phyloP scores from a whole-genome alignment of 2,329 filamentous ascomycete genomes.

The Fusarium buharicum region DNA sequence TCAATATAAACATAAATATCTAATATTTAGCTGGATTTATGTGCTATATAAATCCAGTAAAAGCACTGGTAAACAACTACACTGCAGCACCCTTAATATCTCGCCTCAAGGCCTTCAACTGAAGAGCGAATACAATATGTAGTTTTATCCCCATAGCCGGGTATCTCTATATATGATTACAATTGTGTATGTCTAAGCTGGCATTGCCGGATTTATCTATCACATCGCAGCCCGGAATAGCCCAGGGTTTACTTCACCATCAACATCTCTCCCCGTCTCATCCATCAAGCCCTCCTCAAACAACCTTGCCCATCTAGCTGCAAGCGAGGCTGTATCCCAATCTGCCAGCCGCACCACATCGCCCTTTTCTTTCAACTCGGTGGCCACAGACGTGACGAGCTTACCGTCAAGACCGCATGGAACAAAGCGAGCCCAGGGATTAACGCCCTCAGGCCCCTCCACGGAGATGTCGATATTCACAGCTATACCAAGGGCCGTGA shows the following conservation, averaged over 20 bases:
- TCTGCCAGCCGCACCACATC: conserved; percentile 19
- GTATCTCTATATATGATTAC: conserved; percentile 1
- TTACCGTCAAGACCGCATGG: conserved; percentile 88
- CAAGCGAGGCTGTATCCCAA: conserved; percentile 47
- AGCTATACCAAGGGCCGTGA: conserved; percentile 86
- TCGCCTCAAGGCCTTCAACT: background rate
- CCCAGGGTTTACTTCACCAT: conserved; percentile 25
- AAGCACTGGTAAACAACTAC: too few species aligned
- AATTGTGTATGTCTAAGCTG: background rate
- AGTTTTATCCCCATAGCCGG: background rate
- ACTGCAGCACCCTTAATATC: background rate
- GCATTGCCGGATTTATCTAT: background rate
- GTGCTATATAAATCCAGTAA: too few species aligned
- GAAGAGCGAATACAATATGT: background rate
- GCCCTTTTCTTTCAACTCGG: conserved; percentile 53
- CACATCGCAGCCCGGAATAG: conserved; percentile 19
- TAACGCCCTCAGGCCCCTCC: conserved; percentile 50
- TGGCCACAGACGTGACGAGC: conserved; percentile 77
- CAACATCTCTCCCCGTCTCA: conserved; percentile 39
- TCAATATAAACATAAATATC: too few species aligned
- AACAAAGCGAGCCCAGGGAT: conserved; percentile 78
- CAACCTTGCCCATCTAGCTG: conserved; percentile 48
- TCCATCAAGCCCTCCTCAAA: conserved; percentile 51
- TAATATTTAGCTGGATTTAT: too few species aligned
- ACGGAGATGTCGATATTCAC: conserved; percentile 77